Percentiles rank a stretch among this genome's conserved stretches.
Evolutionary conservation across 1,284 basidiomycete species (phyloP).

Genomic region (Rhodotorula sp.): DNA sequence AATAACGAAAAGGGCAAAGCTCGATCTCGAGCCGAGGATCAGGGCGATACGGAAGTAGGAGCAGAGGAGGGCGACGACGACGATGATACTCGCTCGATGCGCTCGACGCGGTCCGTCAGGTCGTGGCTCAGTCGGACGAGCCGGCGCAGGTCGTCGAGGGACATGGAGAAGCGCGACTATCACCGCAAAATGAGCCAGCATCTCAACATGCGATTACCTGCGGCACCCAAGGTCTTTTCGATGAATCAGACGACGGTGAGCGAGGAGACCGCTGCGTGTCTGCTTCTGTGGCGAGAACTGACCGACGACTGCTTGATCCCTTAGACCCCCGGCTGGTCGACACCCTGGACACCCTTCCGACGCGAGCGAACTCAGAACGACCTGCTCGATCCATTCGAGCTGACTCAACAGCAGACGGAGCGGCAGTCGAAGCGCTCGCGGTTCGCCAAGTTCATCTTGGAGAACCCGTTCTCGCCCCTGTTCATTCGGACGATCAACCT

Average conservation of each 20-base stretch:
- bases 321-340: slow-evolving; percentile 40
- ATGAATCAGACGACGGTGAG: slow-evolving; percentile 38
- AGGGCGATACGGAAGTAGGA: not conserved
- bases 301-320: too few species aligned
- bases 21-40: not conserved
- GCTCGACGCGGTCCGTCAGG: slow-evolving; percentile 15
- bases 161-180: slow-evolving; percentile 34
- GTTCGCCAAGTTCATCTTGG: slow-evolving; percentile 47
- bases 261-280: too few species aligned
- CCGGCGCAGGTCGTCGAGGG: slow-evolving; percentile 10
- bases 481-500: slow-evolving; percentile 82
- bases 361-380: slow-evolving; percentile 13
- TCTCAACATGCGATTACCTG: slow-evolving; percentile 18
- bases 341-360: slow-evolving; percentile 39
- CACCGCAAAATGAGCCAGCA: slow-evolving; percentile 28
- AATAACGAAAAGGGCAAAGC: slow-evolving; percentile 26
- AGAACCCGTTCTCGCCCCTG: slow-evolving; percentile 55
- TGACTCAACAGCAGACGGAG: slow-evolving; percentile 14
- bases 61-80: not conserved
- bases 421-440: slow-evolving; percentile 48
- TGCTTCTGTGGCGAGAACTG: not conserved
- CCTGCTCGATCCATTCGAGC: slow-evolving; percentile 32
- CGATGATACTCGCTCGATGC: slow-evolving; percentile 16
- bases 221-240: slow-evolving; percentile 35
- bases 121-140: slow-evolving; percentile 6